phyloP scores from a whole-genome alignment of 345 rosid genomes.

The Aquilaria malaccensis region DNA sequence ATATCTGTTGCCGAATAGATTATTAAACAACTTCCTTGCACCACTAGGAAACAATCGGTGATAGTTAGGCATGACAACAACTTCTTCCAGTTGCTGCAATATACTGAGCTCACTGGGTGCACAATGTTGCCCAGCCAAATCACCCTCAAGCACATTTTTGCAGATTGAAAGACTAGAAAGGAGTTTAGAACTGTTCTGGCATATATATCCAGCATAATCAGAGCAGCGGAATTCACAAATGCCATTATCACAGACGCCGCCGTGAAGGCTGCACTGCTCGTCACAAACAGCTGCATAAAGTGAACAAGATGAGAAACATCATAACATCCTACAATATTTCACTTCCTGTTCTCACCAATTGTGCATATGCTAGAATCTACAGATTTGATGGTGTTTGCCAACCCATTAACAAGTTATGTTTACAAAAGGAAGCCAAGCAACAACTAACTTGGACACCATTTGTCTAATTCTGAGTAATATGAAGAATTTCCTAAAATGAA shows the following conservation, averaged over 20 bases:
- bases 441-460: no score
- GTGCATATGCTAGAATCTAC: no score
- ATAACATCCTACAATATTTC: no score
- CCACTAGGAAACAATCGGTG: constrained; percentile 82
- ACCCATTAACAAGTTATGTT: no score
- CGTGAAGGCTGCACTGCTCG: constrained; percentile 97
- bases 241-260: constrained; percentile 99
- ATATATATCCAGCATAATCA: constrained; percentile 94
- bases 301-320: not conserved
- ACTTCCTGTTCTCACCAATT: no score
- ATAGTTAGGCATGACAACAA: constrained; percentile 94
- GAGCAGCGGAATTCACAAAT: constrained; percentile 99
- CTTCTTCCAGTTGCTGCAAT: constrained; percentile 96
- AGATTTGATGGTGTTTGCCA: no score
- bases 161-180: constrained; percentile 78
- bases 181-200: constrained; percentile 89
- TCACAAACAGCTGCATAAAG: constrained; percentile 80
- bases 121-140: constrained; percentile 73
- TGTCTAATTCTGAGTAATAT: no score
- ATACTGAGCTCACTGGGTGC: constrained; percentile 92
- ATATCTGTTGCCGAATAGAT: constrained; percentile 58
- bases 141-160: constrained; percentile 77
- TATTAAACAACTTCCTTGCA: constrained; percentile 74
- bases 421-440: no score
- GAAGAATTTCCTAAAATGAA: no score